Percentiles rank a stretch among this genome's conserved stretches.
Conservation (phyloP, 495 filamentous ascomycete genomes). For the Aspergillus bertholletiae region DNA sequence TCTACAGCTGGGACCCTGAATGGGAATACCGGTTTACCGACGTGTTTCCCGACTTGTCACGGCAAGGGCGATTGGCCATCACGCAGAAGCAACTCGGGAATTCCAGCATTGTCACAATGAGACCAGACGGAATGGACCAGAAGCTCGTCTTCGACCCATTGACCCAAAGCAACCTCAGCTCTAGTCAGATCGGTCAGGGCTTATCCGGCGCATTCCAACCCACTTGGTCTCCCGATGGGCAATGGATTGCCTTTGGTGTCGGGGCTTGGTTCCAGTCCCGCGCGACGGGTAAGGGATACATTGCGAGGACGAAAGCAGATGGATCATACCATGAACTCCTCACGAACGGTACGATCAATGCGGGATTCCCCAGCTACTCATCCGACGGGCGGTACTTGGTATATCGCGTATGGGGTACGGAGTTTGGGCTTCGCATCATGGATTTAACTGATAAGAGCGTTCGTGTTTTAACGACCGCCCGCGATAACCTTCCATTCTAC, state of each 20-base stretch:
- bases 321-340: constrained; percentile 22
- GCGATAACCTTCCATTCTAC: constrained; percentile 30
- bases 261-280: constrained; percentile 30
- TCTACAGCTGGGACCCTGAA: constrained; percentile 27
- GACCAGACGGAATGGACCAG: constrained; percentile 10
- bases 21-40: constrained; percentile 37
- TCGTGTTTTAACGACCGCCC: constrained; percentile 20
- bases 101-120: constrained; percentile 21
- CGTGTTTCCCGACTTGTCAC: constrained; percentile 20
- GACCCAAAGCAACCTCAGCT: constrained; percentile 5
- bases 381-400: constrained; percentile 28
- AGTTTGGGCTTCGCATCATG: constrained; percentile 25
- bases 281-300: constrained; percentile 16
- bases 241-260: constrained; percentile 29
- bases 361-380: constrained; percentile 28
- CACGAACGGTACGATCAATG: constrained; percentile 21
- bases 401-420: constrained; percentile 28
- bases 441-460: constrained; percentile 24
- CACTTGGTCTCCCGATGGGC: constrained; percentile 26
- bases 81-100: constrained; percentile 28
- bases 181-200: constrained; percentile 10
- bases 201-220: constrained; percentile 25
- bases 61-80: constrained; percentile 13
- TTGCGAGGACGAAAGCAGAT: constrained; percentile 21
- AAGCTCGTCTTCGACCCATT: constrained; percentile 12